phyloP scores from a whole-genome alignment of 148 eudicot genomes.

The Suaeda aralocaspica region DNA sequence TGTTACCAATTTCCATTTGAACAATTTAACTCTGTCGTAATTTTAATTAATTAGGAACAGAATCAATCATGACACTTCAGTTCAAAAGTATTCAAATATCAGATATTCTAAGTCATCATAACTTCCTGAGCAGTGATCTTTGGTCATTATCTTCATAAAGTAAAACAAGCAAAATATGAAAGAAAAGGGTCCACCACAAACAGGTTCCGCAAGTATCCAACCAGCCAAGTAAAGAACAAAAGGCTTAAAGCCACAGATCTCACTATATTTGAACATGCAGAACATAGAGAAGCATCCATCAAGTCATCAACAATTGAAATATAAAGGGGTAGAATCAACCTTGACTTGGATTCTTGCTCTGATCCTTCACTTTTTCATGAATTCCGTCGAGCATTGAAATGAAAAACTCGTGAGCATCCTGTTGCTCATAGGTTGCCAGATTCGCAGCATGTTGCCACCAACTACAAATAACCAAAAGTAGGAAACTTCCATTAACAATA shows the following conservation, averaged over 20 bases:
- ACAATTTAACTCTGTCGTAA: too few relatives aligned
- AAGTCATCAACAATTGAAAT: neutral
- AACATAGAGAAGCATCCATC: constrained; percentile 5
- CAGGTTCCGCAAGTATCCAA: constrained; percentile 3
- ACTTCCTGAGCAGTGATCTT: neutral
- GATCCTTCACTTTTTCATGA: constrained; percentile 47
- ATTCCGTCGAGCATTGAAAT: constrained; percentile 57
- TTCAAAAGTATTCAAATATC: too few relatives aligned
- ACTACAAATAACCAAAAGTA: constrained; percentile 33
- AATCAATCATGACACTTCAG: too few relatives aligned
- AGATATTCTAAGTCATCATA: too few relatives aligned
- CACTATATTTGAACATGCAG: neutral
- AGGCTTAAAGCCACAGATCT: neutral
- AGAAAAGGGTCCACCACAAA: neutral
- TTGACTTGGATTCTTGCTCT: constrained; percentile 52
- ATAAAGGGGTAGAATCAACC: constrained; percentile 31
- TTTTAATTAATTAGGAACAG: too few relatives aligned
- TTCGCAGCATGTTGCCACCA: constrained; percentile 70
- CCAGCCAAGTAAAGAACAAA: constrained; percentile 14
- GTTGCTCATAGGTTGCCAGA: constrained; percentile 66
- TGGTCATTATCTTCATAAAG: neutral
- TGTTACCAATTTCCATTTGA: too few relatives aligned
- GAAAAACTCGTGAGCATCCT: constrained; percentile 77
- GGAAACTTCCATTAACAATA: constrained; percentile 9
- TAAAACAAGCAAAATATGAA: neutral